phyloP scores from a whole-genome alignment of 805 yeast genomes.

The Kodamaea sagamina region DNA sequence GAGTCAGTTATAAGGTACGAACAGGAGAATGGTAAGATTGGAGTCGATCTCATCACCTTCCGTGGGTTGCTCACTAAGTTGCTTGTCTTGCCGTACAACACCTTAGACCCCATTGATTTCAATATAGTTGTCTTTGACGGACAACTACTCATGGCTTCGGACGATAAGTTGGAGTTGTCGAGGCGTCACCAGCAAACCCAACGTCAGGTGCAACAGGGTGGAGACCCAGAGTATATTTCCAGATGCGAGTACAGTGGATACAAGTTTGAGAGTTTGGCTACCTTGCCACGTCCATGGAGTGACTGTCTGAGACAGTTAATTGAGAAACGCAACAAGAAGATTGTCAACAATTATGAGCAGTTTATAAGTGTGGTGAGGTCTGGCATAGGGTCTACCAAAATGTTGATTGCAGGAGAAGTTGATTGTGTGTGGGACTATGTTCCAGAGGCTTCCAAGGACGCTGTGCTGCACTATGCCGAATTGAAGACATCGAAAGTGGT shows the following conservation, averaged over 20 bases:
- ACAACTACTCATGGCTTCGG: slow-evolving; percentile 62
- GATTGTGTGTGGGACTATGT: slow-evolving; percentile 87
- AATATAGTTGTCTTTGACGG: slow-evolving; percentile 75
- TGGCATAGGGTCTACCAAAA: slow-evolving; percentile 71
- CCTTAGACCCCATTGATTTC: slow-evolving; percentile 56
- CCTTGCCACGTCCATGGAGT: slow-evolving; percentile 76
- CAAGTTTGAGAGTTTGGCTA: slow-evolving; percentile 80
- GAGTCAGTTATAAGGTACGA: slow-evolving; percentile 60
- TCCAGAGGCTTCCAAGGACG: slow-evolving; percentile 51
- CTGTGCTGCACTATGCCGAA: slow-evolving; percentile 77
- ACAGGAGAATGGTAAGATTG: slow-evolving; percentile 45
- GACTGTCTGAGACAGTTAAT: slow-evolving; percentile 63
- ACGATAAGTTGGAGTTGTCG: slow-evolving; percentile 40
- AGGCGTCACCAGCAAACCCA: slow-evolving; percentile 28
- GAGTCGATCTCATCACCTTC: slow-evolving; percentile 74
- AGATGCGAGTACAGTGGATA: slow-evolving; percentile 67
- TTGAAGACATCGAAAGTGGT: slow-evolving; percentile 71
- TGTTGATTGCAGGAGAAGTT: slow-evolving; percentile 84
- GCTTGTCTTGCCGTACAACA: slow-evolving; percentile 65
- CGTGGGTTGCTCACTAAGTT: slow-evolving; percentile 81
- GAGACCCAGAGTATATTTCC: slow-evolving; percentile 27
- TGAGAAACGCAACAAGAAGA: slow-evolving; percentile 61
- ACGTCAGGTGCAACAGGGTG: slow-evolving; percentile 7
- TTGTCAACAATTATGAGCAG: slow-evolving; percentile 74
- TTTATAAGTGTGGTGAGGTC: slow-evolving; percentile 79